phyloP scores from a whole-genome alignment of 1,284 basidiomycete species.

The Cutaneotrichosporon cutaneum region DNA sequence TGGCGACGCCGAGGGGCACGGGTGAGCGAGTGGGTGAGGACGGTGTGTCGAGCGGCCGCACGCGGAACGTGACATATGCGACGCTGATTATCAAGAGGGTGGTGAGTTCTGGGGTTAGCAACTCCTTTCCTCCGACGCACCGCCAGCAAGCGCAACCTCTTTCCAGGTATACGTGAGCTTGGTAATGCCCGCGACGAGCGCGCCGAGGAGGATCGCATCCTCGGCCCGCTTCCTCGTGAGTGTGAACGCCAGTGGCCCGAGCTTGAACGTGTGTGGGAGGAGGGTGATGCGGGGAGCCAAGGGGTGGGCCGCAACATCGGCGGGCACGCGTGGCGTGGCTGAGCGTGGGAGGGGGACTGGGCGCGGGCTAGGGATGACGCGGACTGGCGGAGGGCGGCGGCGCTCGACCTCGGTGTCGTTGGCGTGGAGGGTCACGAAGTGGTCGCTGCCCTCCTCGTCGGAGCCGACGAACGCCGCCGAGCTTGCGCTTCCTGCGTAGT shows the following conservation, averaged over 20 bases:
- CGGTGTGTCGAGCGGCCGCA: conserved; percentile 19
- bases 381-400: background rate
- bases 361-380: background rate
- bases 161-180: conserved; percentile 39
- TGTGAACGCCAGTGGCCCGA: conserved; percentile 16
- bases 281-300: conserved; percentile 27
- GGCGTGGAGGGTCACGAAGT: conserved; percentile 23
- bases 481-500: conserved; percentile 36
- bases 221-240: conserved; percentile 44
- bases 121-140: conserved; percentile 24
- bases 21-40: background rate
- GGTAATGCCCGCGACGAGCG: conserved; percentile 35
- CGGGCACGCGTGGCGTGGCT: background rate
- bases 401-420: conserved; percentile 19
- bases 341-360: background rate
- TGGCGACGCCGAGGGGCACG: background rate
- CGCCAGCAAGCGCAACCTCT: conserved; percentile 46
- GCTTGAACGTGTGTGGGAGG: conserved; percentile 24
- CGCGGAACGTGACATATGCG: conserved; percentile 27
- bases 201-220: conserved; percentile 38
- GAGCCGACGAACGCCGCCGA: conserved; percentile 28
- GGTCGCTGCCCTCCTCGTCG: conserved; percentile 31
- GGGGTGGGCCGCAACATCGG: conserved; percentile 25
- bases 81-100: conserved; percentile 19
- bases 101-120: conserved; percentile 18